Evolutionary conservation across 2,329 filamentous ascomycete species (phyloP).

Genomic region (Phyllosticta capitalensis): DNA sequence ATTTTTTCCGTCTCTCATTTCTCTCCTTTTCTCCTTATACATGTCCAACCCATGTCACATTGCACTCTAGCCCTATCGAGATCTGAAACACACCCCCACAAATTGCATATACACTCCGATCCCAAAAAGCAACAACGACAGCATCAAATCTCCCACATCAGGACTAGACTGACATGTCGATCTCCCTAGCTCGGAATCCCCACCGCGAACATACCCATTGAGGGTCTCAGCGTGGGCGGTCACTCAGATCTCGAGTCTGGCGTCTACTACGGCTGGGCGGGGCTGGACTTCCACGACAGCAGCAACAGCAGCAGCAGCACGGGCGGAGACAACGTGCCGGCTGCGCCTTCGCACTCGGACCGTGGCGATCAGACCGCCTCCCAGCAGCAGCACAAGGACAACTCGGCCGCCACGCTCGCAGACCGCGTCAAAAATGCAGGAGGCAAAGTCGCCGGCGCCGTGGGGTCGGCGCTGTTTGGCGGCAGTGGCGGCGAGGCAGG

Average conservation of each 20-base stretch:
- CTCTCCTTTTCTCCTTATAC: not conserved
- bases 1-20: not conserved
- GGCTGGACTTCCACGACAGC: slow-evolving; percentile 47
- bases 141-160: not conserved
- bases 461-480: slow-evolving; percentile 10
- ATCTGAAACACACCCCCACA: not conserved
- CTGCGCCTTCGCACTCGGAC: not conserved
- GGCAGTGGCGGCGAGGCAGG: slow-evolving; percentile 8
- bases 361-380: not conserved
- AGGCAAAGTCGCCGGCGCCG: slow-evolving; percentile 3
- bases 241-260: slow-evolving; percentile 57
- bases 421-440: slow-evolving; percentile 6
- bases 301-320: not conserved
- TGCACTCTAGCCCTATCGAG: not conserved
- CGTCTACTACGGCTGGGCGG: slow-evolving; percentile 90
- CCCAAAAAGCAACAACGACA: not conserved
- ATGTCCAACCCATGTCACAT: not conserved
- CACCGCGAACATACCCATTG: slow-evolving; percentile 74
- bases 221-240: slow-evolving; percentile 61
- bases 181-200: slow-evolving; percentile 68
- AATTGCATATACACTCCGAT: not conserved
- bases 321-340: not conserved
- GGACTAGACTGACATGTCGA: not conserved
- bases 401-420: not conserved
- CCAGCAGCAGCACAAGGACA: not conserved